Percentiles rank a stretch among this genome's conserved stretches.
Evolutionary conservation across 2,329 filamentous ascomycete species (phyloP).

Genomic region (Stemphylium vesicarium): DNA sequence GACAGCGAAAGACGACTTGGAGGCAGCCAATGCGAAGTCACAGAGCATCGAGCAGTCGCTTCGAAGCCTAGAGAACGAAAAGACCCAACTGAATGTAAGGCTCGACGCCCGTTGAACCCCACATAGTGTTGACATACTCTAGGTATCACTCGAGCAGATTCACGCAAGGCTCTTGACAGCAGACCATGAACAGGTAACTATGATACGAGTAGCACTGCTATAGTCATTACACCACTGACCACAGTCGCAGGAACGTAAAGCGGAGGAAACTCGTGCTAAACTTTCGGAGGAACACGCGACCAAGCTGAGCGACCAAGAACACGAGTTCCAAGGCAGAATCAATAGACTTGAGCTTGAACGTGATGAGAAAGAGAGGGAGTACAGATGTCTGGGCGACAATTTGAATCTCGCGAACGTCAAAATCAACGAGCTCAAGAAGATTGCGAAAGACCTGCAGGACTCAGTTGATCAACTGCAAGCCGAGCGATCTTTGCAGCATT

Average conservation of each 20-base stretch:
- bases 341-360: conserved; percentile 19
- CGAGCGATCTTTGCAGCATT: conserved; percentile 17
- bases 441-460: conserved; percentile 10
- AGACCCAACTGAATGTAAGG: conserved; percentile 7
- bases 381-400: conserved; percentile 9
- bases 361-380: conserved; percentile 17
- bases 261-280: background rate
- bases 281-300: conserved; percentile 14
- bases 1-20: conserved; percentile 16
- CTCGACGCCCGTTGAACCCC: background rate
- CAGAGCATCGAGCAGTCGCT: conserved; percentile 11
- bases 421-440: conserved; percentile 9
- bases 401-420: conserved; percentile 9
- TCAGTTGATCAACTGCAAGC: conserved; percentile 9
- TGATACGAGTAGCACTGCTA: background rate
- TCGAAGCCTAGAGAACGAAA: conserved; percentile 11
- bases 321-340: conserved; percentile 18
- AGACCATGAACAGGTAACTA: background rate
- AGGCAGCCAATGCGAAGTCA: background rate
- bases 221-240: background rate
- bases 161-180: conserved; percentile 5
- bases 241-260: conserved; percentile 1
- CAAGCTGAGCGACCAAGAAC: conserved; percentile 19
- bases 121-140: background rate
- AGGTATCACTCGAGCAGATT: background rate